Evolutionary conservation across 129 eudicot genomes (phyloP), one percentile per base, ranked within the genome.

Genomic region (Escallonia herrerae): DNA sequence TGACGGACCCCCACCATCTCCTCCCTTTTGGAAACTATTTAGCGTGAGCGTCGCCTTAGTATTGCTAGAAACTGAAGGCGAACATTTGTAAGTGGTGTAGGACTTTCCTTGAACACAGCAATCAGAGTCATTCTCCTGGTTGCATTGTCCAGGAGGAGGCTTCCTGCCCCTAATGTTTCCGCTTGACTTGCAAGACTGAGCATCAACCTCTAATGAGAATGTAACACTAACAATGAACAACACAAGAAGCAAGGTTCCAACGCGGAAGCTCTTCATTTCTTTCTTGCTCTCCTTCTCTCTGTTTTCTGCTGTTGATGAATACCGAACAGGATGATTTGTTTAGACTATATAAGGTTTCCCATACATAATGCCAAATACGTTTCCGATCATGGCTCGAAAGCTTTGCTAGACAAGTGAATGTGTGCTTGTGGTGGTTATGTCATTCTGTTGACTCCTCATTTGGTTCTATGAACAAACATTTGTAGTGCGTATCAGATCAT

Each of bases 1-100:
- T 22, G 33, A 22, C 1, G 33, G 33, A 22, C 33, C 33, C 82
- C 74, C 78, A 9, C 74, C 77, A 15, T 77, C 82, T 12, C 65
- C 74, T 5, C 69, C 76, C 44, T 58, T 45, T 44, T 68, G 67
- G 40, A 79, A 79, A 63, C 77, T 70, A 57, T 79, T 79, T 12
- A 70, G 46, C 6, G 84, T 79, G 74, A 8, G 33, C 33, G 68
- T 68, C 0, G 80, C 80, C 42, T 53, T 65, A 0, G 80, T 74
- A 1, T 65, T 47, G 15, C 14, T 57, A 13, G 63, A 15, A 7
- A 74, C 71, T 3, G 56, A 53, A 33, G 84, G 84, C 1, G 80
- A 74, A 63, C 84, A 79, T 51, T 53, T 74, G 73, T 74, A 74
- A 3, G 74, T 74, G 5, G 62, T 33, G 63, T 74, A 74, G 8